Conservation (phyloP, 2,329 filamentous ascomycete species). For the Cladosporium phlei region DNA sequence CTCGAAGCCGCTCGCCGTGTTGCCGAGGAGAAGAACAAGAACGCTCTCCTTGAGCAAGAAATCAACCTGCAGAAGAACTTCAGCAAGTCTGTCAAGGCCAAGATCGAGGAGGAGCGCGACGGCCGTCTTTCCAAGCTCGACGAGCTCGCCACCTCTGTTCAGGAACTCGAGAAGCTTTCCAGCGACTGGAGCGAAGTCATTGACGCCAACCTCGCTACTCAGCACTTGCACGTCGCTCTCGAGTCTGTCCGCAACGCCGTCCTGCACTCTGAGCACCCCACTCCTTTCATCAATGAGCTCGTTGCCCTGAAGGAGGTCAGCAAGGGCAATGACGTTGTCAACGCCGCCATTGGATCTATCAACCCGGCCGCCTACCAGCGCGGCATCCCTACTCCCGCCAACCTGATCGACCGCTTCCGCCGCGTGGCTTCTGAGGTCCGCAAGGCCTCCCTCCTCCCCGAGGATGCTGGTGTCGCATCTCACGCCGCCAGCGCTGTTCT, state of each 20-base stretch:
- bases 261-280: slow-evolving; percentile 65
- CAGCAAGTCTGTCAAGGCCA: slow-evolving; percentile 67
- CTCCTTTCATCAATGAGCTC: slow-evolving; percentile 84
- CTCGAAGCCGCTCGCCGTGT: slow-evolving; percentile 74
- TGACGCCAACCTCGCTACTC: slow-evolving; percentile 84
- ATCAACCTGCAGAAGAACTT: slow-evolving; percentile 84
- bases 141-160: slow-evolving; percentile 71
- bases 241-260: slow-evolving; percentile 85
- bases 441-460: slow-evolving; percentile 87
- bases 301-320: slow-evolving; percentile 89
- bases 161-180: slow-evolving; percentile 81
- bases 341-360: slow-evolving; percentile 93
- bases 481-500: slow-evolving; percentile 86
- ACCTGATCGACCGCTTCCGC: slow-evolving; percentile 92
- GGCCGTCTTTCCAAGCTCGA: slow-evolving; percentile 81
- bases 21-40: slow-evolving; percentile 75
- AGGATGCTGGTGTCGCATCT: slow-evolving; percentile 88
- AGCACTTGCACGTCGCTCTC: slow-evolving; percentile 92
- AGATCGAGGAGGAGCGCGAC: slow-evolving; percentile 83
- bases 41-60: slow-evolving; percentile 84
- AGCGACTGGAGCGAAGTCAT: slow-evolving; percentile 86
- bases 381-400: slow-evolving; percentile 75
- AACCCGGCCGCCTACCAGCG: slow-evolving; percentile 91
- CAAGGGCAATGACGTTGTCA: slow-evolving; percentile 72
- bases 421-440: slow-evolving; percentile 87